These are phyloP conservation scores for Phialophora chinensis DNA, from an alignment of 2,329 filamentous ascomycete species.

Conservation along the genomic window DNA sequence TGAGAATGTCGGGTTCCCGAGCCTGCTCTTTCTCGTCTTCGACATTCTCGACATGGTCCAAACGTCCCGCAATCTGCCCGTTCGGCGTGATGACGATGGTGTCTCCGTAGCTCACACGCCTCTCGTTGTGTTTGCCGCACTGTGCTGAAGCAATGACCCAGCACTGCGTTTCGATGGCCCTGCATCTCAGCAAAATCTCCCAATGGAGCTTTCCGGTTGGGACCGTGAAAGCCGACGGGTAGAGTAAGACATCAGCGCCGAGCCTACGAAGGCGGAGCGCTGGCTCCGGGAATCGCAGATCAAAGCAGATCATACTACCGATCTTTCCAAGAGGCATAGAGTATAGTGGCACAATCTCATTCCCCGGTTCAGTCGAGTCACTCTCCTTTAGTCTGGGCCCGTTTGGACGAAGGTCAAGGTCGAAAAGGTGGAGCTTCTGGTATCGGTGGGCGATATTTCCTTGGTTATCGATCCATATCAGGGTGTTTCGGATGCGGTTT, in stretches of 20 bases:
- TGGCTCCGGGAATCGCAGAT: conserved; percentile 82
- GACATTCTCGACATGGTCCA: conserved; percentile 56
- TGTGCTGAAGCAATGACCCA: conserved; percentile 90
- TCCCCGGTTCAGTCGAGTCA: conserved; percentile 71
- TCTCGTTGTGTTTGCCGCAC: conserved; percentile 74
- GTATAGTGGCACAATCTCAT: conserved; percentile 69
- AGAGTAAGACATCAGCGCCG: conserved; percentile 77
- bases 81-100: conserved; percentile 86
- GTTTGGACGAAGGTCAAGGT: conserved; percentile 63
- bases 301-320: conserved; percentile 86
- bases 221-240: conserved; percentile 89
- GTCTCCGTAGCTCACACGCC: conserved; percentile 81
- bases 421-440: conserved; percentile 91
- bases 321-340: conserved; percentile 75
- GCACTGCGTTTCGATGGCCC: conserved; percentile 87
- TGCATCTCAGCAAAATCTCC: conserved; percentile 75
- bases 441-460: conserved; percentile 69
- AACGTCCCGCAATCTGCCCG: conserved; percentile 74
- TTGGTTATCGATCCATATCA: conserved; percentile 69
- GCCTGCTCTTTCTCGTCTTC: conserved; percentile 41
- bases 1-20: conserved; percentile 53
- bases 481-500: conserved; percentile 66
- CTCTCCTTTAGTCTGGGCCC: conserved; percentile 66
- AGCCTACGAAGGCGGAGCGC: conserved; percentile 69
- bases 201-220: conserved; percentile 86